Percentiles rank a stretch among this genome's conserved stretches.
These are phyloP conservation scores for Sporothrix dimorphospora DNA, from an alignment of 2,329 filamentous ascomycete species.

Conservation along the genomic window DNA sequence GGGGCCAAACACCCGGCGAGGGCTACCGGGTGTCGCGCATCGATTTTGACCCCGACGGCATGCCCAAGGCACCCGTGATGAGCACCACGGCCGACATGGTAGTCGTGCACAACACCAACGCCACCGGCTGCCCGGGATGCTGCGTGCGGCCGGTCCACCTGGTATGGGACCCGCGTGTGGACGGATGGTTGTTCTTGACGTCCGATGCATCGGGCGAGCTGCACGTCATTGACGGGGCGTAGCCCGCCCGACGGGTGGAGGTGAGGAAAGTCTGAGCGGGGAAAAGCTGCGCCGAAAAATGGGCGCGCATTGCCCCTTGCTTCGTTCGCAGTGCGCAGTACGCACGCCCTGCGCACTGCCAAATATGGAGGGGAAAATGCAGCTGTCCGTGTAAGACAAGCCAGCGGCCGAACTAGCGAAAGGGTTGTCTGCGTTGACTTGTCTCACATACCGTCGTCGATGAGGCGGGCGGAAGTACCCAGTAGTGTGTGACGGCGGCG, in stretches of 20 bases:
- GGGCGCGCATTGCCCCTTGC: neutral
- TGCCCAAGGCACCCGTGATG: neutral
- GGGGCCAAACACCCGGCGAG: neutral
- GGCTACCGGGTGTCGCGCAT: neutral
- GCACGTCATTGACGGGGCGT: constrained; percentile 23
- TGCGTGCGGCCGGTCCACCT: constrained; percentile 29
- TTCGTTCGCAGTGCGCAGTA: neutral
- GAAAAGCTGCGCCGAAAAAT: neutral
- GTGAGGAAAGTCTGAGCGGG: neutral
- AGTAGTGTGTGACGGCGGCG: neutral
- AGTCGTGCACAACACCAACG: constrained; percentile 52
- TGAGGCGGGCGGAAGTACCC: neutral
- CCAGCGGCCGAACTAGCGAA: neutral
- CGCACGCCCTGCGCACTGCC: neutral
- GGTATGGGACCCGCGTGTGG: constrained; percentile 26
- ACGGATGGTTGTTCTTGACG: constrained; percentile 53
- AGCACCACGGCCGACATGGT: neutral
- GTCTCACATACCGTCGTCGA: neutral
- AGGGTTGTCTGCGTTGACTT: neutral
- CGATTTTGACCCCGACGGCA: neutral
- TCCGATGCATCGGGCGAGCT: constrained; percentile 60
- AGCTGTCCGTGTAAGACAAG: neutral
- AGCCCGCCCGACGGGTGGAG: neutral
- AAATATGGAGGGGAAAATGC: neutral
- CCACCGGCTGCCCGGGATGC: constrained; percentile 17